phyloP scores from a whole-genome alignment of 352 stramenopile species.

The Globisporangium middletonii region DNA sequence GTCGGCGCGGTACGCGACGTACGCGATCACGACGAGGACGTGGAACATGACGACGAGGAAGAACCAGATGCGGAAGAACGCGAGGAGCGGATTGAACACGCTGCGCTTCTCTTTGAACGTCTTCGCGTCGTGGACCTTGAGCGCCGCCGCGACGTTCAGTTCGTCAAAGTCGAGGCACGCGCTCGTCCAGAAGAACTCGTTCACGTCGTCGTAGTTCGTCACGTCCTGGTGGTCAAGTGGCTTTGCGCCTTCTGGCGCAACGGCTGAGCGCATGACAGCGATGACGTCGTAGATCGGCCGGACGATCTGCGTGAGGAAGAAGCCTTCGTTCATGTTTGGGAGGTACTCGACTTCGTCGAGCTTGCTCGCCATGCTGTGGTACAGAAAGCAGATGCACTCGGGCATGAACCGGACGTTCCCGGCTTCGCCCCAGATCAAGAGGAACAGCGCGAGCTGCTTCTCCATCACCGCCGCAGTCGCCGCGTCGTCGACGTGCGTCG shows the following conservation, averaged over 20 bases:
- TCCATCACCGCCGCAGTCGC: conserved; percentile 40
- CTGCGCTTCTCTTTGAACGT: conserved; percentile 86
- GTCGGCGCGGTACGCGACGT: conserved; percentile 65
- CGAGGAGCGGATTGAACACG: conserved; percentile 78
- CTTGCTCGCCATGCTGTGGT: conserved; percentile 70
- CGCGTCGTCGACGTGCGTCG: conserved; percentile 47
- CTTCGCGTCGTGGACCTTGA: conserved; percentile 66
- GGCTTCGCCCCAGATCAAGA: conserved; percentile 80
- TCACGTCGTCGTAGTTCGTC: conserved; percentile 87
- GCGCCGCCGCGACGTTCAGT: conserved; percentile 52
- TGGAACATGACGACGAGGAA: conserved; percentile 78
- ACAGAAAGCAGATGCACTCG: conserved; percentile 87
- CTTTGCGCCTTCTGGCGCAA: conserved; percentile 28
- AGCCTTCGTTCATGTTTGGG: conserved; percentile 38
- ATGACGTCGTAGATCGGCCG: conserved; percentile 76
- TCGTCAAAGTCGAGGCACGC: conserved; percentile 68
- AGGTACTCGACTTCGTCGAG: conserved; percentile 54
- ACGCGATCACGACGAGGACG: conserved; percentile 53
- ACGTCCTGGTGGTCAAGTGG: conserved; percentile 75
- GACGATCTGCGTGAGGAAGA: conserved; percentile 63
- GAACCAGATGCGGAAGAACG: conserved; percentile 82
- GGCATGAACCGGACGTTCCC: conserved; percentile 87
- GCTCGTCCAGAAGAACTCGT: conserved; percentile 84
- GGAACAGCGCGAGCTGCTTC: conserved; percentile 71
- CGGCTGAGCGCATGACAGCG: conserved; percentile 60